Base-by-base conservation (phyloP, 106 monocot genomes). In the Hemerocallis citrina region DNA sequence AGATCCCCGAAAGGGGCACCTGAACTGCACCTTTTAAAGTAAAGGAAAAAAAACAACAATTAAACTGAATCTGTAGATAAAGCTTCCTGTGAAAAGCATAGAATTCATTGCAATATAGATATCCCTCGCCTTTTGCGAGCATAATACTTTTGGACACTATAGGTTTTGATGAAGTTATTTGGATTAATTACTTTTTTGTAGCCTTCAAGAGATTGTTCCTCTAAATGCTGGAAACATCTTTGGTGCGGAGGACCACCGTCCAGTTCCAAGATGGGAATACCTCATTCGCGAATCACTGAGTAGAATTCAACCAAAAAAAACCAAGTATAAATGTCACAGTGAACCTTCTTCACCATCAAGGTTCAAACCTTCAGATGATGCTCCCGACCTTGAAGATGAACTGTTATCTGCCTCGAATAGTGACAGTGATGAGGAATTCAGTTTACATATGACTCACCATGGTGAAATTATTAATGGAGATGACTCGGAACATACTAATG, bases 151-250 rank as follows among this genome's bases (percentile, higher is more conserved):
- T 16, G 16, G 31, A 16, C 16, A 50, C 12, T 19, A 32, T 12
- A 54, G 9, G 15, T 50, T 50, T 50, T 25, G 5, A 32, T 54
- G 31, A 32, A 32, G 31, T 16, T 32, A 1, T 34, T 0, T 19
- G 19, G 28, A 7, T 57, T 59, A 40, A 10, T 24, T 29, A 1
- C 0, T 29, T 57, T 44, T 42, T 46, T 73, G 25, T 68, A 96
- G 95, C 14, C 67, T 96, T 66, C 95, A 96, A 68, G 95, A 96
- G 75, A 81, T 96, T 72, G 86, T 90, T 59, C 95, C 95, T 45
- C 51, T 96, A 70, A 96, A 90, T 84, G 81, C 90, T 52, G 95
- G 95, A 15, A 96, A 96, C 45, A 76, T 96, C 19, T 79, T 96
- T 59, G 95, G 95, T 28, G 86, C 86, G 59, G 90, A 90, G 71